phyloP scores from a whole-genome alignment of 2,329 filamentous ascomycete species.

The Cladosporium sp. region DNA sequence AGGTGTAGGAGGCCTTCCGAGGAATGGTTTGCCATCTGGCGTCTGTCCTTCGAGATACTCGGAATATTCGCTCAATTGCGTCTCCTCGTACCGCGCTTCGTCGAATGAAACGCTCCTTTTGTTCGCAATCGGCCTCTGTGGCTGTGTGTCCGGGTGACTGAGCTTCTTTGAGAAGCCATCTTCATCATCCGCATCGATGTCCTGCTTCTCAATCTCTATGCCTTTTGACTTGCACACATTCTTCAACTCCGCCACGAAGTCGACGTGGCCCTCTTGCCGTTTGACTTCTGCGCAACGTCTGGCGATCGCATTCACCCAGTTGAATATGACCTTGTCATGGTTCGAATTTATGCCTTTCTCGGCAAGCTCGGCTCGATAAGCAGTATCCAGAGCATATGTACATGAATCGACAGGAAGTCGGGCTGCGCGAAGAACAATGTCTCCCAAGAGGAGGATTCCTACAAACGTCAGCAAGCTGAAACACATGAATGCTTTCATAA shows the following conservation, averaged over 20 bases:
- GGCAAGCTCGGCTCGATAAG: conserved; percentile 73
- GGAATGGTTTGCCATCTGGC: background rate
- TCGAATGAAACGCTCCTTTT: conserved; percentile 53
- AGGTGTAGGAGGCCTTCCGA: background rate
- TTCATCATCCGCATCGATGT: background rate
- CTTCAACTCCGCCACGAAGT: background rate
- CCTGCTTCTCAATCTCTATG: background rate
- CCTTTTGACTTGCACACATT: background rate
- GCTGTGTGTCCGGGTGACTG: background rate
- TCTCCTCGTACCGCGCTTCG: conserved; percentile 51
- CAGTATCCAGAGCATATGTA: conserved; percentile 65
- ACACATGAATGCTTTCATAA: too few species aligned
- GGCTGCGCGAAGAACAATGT: conserved; percentile 65
- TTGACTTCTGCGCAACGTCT: background rate
- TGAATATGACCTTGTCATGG: conserved; percentile 57
- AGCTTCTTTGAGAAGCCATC: background rate
- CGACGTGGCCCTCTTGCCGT: background rate
- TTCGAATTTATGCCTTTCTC: conserved; percentile 67
- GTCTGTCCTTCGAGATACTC: conserved; percentile 12
- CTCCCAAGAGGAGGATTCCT: conserved; percentile 77
- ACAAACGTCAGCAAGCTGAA: background rate
- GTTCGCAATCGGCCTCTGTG: background rate
- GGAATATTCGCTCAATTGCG: conserved; percentile 37
- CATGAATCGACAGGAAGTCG: conserved; percentile 51
- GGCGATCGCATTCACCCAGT: background rate